phyloP scores from a whole-genome alignment of 306 rosid genomes.

The Cucumis cinereus region DNA sequence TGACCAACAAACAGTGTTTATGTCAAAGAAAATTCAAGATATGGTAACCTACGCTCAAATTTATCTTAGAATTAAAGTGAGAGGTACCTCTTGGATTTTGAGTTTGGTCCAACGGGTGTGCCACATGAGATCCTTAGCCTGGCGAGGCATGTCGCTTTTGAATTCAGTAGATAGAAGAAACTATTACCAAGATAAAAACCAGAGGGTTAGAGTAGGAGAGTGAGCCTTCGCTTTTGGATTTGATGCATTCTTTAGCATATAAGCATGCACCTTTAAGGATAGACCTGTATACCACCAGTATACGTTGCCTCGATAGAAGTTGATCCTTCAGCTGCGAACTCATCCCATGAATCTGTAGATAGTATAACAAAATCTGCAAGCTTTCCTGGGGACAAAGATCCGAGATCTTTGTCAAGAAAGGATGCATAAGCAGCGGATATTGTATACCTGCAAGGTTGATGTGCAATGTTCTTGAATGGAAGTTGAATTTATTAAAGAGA shows the following conservation, averaged over 20 bases:
- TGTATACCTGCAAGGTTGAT: conserved; percentile 43
- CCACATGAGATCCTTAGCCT: not conserved
- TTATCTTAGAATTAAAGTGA: not conserved
- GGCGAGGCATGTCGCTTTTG: not conserved
- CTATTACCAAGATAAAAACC: not conserved
- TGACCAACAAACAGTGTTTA: not conserved
- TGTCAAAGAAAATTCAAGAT: not conserved
- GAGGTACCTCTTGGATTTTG: not conserved
- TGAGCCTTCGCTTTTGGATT: not conserved
- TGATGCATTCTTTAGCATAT: not conserved
- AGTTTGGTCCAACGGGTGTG: not conserved
- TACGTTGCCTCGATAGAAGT: conserved; percentile 63
- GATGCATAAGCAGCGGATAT: conserved; percentile 71
- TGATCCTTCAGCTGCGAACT: conserved; percentile 36
- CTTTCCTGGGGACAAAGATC: conserved; percentile 63
- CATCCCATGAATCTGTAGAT: conserved; percentile 50
- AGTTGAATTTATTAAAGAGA: not conserved
- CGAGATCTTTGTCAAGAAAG: conserved; percentile 60
- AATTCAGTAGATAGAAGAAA: not conserved
- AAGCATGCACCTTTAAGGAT: conserved; percentile 31
- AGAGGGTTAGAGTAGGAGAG: not conserved
- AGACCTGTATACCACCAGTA: conserved; percentile 55
- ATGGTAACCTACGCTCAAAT: not conserved
- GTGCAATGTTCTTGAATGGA: not conserved
- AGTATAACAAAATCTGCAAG: conserved; percentile 74